Conservation (phyloP, 2,329 filamentous ascomycete genomes). For the Chlorencoelia australis region DNA sequence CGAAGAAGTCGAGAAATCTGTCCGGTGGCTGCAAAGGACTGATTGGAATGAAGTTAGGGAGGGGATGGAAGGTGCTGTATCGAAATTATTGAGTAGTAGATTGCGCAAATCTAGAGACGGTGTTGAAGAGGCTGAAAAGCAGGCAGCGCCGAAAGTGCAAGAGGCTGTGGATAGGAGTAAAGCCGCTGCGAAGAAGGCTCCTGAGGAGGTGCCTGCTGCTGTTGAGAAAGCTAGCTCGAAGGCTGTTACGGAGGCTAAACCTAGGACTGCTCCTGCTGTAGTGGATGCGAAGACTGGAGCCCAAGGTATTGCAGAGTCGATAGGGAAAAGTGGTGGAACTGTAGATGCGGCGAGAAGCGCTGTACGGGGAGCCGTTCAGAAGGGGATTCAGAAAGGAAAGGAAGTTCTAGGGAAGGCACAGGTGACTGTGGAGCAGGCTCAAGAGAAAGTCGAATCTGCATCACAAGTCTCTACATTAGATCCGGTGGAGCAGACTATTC, state of each 20-base stretch:
- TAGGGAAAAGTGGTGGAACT: slow-evolving; percentile 25
- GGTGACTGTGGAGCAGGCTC: slow-evolving; percentile 28
- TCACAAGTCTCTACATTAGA: too few species aligned
- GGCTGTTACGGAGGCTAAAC: slow-evolving; percentile 11
- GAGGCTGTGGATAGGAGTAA: slow-evolving; percentile 31
- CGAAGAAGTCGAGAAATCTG: slow-evolving; percentile 56
- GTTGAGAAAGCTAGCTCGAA: slow-evolving; percentile 14
- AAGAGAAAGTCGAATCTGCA: slow-evolving; percentile 31
- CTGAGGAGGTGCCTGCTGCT: slow-evolving; percentile 16
- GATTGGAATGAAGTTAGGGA: slow-evolving; percentile 56
- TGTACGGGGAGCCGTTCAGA: slow-evolving; percentile 26
- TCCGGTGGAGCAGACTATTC: slow-evolving; percentile 41
- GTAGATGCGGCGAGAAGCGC: slow-evolving; percentile 32
- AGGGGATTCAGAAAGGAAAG: slow-evolving; percentile 27
- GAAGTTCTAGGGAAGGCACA: slow-evolving; percentile 31
- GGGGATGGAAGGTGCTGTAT: slow-evolving; percentile 40
- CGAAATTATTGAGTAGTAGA: slow-evolving; percentile 30
- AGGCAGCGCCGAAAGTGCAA: slow-evolving; percentile 27
- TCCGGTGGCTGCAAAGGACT: slow-evolving; percentile 54
- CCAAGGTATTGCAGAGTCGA: slow-evolving; percentile 15
- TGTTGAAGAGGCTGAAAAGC: slow-evolving; percentile 21
- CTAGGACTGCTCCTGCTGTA: slow-evolving; percentile 16
- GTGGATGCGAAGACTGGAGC: slow-evolving; percentile 18
- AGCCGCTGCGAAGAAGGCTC: slow-evolving; percentile 25
- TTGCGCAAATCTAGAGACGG: slow-evolving; percentile 23